Evolutionary conservation across 106 monocot genomes (phyloP).

Genomic region (Acorus calamus): DNA sequence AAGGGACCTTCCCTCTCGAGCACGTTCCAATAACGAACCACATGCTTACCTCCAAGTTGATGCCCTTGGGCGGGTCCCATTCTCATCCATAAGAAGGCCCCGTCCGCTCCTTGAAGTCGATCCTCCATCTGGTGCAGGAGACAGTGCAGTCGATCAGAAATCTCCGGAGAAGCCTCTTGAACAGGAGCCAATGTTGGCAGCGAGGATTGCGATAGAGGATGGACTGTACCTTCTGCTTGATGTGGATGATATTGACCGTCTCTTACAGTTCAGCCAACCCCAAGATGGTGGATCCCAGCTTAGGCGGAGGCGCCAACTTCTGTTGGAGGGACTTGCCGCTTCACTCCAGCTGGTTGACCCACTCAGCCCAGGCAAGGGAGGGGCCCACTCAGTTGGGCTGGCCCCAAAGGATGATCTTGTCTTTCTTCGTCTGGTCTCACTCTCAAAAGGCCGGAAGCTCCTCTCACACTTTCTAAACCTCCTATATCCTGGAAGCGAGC

Average conservation of each 20-base stretch:
- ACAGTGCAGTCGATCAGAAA: conserved; percentile 34
- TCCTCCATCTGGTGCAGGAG: conserved; percentile 9
- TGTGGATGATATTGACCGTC: conserved; percentile 83
- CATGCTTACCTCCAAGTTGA: conserved; percentile 62
- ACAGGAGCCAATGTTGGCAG: conserved; percentile 73
- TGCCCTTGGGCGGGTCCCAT: conserved; percentile 50
- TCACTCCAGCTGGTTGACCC: conserved; percentile 93
- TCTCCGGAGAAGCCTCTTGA: conserved; percentile 63
- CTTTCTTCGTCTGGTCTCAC: conserved; percentile 66
- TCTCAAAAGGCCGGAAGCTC: conserved; percentile 80
- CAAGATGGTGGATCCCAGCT: conserved; percentile 66
- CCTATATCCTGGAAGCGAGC: conserved; percentile 62
- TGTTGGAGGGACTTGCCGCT: conserved; percentile 74
- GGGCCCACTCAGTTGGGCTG: conserved; percentile 42
- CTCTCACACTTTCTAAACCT: conserved; percentile 61
- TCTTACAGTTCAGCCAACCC: conserved; percentile 44
- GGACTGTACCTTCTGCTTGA: conserved; percentile 75
- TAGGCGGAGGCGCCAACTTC: conserved; percentile 44
- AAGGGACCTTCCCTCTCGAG: conserved; percentile 43
- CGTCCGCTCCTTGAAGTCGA: conserved; percentile 66
- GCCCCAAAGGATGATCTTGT: conserved; percentile 76
- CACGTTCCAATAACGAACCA: conserved; percentile 36
- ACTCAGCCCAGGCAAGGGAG: conserved; percentile 31
- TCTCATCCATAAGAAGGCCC: conserved; percentile 71
- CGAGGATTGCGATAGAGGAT: conserved; percentile 81